These are phyloP conservation scores for Geosmithia morbida DNA, from an alignment of 2,329 filamentous ascomycete species.

Conservation along the genomic window DNA sequence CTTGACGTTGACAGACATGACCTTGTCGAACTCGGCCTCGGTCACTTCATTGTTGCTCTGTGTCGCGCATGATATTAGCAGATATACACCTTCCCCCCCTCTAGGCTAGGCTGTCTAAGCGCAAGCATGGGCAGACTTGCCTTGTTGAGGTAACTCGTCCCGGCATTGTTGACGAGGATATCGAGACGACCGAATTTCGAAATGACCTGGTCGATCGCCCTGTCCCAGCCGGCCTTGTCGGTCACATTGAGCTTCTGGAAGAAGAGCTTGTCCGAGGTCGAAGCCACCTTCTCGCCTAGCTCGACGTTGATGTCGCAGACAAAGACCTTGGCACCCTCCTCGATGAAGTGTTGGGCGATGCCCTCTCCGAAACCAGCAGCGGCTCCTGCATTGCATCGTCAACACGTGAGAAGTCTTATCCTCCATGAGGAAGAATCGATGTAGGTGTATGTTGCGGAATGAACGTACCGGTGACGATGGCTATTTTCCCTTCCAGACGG, in stretches of 20 bases:
- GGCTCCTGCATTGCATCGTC: neutral
- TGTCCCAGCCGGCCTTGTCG: conserved; percentile 2
- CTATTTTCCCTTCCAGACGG: conserved; percentile 28
- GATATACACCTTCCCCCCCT: neutral
- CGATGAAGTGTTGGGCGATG: conserved; percentile 62
- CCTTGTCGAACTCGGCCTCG: conserved; percentile 72
- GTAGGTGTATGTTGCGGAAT: conserved; percentile 15
- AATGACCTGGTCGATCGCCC: neutral
- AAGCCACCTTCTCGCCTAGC: conserved; percentile 48
- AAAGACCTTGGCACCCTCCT: conserved; percentile 61
- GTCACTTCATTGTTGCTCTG: conserved; percentile 34
- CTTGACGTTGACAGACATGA: conserved; percentile 74
- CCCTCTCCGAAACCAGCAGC: conserved; percentile 65
- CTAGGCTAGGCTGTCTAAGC: too few species aligned
- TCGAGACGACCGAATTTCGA: conserved; percentile 12
- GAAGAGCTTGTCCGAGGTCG: neutral
- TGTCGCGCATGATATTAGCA: neutral
- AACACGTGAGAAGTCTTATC: neutral
- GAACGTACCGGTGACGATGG: conserved; percentile 61
- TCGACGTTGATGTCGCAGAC: conserved; percentile 61
- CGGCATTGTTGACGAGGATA: conserved; percentile 17
- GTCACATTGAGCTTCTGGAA: conserved; percentile 3
- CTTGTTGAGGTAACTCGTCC: conserved; percentile 3
- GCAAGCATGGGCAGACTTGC: too few species aligned
- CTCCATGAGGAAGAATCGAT: neutral